These are phyloP conservation scores for Protea cynaroides DNA, from an alignment of 164 flowering plant species.

Conservation along the genomic window DNA sequence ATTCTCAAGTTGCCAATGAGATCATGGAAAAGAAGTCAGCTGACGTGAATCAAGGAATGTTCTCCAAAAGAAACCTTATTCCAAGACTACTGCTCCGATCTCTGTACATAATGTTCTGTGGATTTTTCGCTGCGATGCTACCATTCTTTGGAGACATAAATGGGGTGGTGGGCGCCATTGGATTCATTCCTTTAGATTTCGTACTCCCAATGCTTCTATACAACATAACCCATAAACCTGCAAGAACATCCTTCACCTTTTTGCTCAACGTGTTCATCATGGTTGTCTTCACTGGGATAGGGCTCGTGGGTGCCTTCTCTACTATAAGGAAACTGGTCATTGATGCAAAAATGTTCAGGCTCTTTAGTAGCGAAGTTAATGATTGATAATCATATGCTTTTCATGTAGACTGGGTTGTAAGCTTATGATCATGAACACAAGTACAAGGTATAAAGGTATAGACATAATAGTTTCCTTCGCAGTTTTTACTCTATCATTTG, in stretches of 20 bases:
- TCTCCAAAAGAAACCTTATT: slow-evolving; percentile 71
- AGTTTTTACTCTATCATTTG: too few relatives aligned
- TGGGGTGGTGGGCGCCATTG: slow-evolving; percentile 81
- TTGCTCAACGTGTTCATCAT: slow-evolving; percentile 72
- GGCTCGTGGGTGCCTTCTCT: slow-evolving; percentile 81
- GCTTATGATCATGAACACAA: too few relatives aligned
- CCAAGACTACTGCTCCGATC: slow-evolving; percentile 79
- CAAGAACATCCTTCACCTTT: slow-evolving; percentile 41
- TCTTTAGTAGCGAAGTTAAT: slow-evolving; percentile 67
- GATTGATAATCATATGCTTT: slow-evolving; percentile 29
- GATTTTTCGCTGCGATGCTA: slow-evolving; percentile 91
- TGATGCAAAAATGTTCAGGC: slow-evolving; percentile 79
- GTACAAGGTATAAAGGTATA: too few relatives aligned
- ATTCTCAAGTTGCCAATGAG: slow-evolving; percentile 98
- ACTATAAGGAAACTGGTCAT: slow-evolving; percentile 67
- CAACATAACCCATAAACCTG: slow-evolving; percentile 80
- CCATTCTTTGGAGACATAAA: slow-evolving; percentile 98
- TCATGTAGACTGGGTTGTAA: too few relatives aligned
- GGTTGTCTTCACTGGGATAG: slow-evolving; percentile 62
- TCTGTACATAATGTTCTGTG: slow-evolving; percentile 68
- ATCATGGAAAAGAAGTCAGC: slow-evolving; percentile 89
- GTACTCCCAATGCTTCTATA: slow-evolving; percentile 91
- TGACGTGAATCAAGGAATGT: slow-evolving; percentile 71
- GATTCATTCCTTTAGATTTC: slow-evolving; percentile 94
- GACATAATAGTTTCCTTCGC: too few relatives aligned